Evolutionary conservation across 805 yeast genomes (phyloP), one percentile per base, ranked within the genome.

Genomic region (Kodamaea hsintzibuensis): DNA sequence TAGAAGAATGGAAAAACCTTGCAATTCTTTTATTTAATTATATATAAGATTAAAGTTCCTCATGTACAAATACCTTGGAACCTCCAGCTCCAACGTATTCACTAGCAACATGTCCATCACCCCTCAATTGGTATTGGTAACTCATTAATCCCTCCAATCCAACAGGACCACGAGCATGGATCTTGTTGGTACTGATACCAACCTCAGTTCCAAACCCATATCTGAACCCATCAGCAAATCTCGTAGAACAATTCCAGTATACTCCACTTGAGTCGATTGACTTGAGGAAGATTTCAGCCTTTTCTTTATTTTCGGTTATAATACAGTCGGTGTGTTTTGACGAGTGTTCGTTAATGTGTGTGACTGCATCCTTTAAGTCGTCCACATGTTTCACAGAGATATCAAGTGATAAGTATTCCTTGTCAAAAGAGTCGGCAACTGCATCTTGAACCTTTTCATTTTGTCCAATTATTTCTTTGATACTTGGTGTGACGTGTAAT

Each of bases 201-300:
- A 95, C 99, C 71, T 95, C 99, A 5, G 99, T 88, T 51, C 99
- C 99, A 68, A 96, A 95, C 0, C 99, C 99, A 66, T 93, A 95
- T 68, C 99, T 82, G 80, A 90, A 95, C 2, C 99, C 99, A 71
- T 95, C 99, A 6, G 99, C 98, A 74, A 95, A 95, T 66, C 99
- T 80, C 7, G 98, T 91, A 17, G 97, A 89, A 49, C 96, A 93
- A 67, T 95, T 95, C 98, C 98, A 93, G 76, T 91, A 95, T 10
- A 95, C 96, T 54, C 98, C 98, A 1, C 98, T 88, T 1, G 98
- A 89, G 69, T 95, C 99, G 46, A 95, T 82, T 18, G 92, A 95
- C 66, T 84, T 84, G 65, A 93, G 70, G 73, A 95, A 95, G 53
- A 70, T 71, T 30, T 90, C 88, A 0, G 99, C 98, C 13, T 76